Evolutionary conservation across 2,329 filamentous ascomycete genomes (phyloP).

Genomic region (Epichloe amarillans): DNA sequence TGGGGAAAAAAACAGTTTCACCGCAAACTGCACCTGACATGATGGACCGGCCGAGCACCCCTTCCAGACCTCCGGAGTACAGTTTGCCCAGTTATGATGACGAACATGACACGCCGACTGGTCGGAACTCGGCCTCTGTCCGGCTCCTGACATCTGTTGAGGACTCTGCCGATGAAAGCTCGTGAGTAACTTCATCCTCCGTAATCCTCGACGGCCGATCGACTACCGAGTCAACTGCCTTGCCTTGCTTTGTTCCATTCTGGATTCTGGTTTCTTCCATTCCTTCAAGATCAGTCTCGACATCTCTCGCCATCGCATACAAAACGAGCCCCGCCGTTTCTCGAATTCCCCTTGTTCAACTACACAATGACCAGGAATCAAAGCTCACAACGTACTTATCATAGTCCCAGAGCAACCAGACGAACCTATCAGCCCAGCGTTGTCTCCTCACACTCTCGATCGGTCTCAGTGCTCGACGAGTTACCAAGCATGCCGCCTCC

Average conservation of each 20-base stretch:
- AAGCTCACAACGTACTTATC: constrained; percentile 27
- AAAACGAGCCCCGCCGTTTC: constrained; percentile 8
- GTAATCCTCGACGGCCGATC: too few relatives aligned
- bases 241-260: not conserved
- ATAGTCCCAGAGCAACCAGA: constrained; percentile 28
- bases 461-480: constrained; percentile 39
- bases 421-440: constrained; percentile 41
- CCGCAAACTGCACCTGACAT: not conserved
- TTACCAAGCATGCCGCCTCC: constrained; percentile 47
- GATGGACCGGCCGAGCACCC: constrained; percentile 39
- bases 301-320: not conserved
- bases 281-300: not conserved
- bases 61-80: constrained; percentile 43
- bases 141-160: constrained; percentile 51
- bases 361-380: not conserved
- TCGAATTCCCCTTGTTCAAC: constrained; percentile 18
- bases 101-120: constrained; percentile 34
- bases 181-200: constrained; percentile 37
- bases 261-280: not conserved
- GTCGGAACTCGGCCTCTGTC: constrained; percentile 38
- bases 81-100: constrained; percentile 43
- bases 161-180: constrained; percentile 34
- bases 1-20: not conserved
- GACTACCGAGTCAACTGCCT: not conserved
- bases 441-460: constrained; percentile 30